Conservation (phyloP, 129 eudicot species). For the Dittrichia graveolens region DNA sequence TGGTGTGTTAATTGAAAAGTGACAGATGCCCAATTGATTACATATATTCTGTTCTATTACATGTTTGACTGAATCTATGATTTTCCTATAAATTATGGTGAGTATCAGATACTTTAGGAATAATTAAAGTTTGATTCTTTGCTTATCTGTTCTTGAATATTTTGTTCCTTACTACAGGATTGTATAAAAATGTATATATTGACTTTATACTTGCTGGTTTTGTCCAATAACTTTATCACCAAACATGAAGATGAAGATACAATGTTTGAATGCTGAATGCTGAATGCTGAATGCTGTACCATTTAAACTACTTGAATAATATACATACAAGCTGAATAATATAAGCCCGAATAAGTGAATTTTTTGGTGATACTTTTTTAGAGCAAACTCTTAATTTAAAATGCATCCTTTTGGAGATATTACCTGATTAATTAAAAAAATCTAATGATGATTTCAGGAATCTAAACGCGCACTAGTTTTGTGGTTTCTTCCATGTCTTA, state of each 20-base stretch:
- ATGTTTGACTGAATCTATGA: constrained; percentile 17
- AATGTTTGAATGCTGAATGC: not conserved
- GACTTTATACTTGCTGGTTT: not conserved
- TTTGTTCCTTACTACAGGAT: not conserved
- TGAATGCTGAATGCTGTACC: not conserved
- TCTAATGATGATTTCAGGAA: constrained; percentile 42
- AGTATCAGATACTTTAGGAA: constrained; percentile 6
- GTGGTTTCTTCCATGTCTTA: constrained; percentile 73
- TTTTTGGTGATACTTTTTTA: not conserved
- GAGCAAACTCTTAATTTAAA: not conserved
- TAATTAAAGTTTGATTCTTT: constrained; percentile 38
- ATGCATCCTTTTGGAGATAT: constrained; percentile 3
- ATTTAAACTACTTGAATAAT: not conserved
- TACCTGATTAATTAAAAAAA: not conserved
- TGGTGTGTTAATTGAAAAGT: not conserved
- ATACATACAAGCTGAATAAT: not conserved
- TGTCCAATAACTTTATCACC: no score
- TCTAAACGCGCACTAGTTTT: constrained; percentile 49
- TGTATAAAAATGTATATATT: not conserved
- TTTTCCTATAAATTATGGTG: constrained; percentile 19
- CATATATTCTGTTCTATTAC: not conserved
- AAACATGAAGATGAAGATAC: not conserved
- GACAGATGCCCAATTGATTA: not conserved
- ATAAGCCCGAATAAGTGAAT: not conserved
- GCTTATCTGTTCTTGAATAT: constrained; percentile 8